Conservation (phyloP, 768 basidiomycete species). For the Termitomyces sp. region DNA sequence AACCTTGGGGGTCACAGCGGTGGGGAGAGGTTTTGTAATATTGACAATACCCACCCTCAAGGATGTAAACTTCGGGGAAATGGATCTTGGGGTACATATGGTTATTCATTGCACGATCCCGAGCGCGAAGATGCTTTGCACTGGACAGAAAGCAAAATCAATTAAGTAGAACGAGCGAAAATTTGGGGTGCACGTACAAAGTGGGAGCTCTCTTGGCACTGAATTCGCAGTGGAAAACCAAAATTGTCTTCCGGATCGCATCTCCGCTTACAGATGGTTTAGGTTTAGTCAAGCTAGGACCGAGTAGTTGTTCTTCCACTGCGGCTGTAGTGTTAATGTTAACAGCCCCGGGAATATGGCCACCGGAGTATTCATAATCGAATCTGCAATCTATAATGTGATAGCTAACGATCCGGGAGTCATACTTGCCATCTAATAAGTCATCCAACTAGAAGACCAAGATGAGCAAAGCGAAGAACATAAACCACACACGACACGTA, state of each 20-base stretch:
- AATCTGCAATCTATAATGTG: slow-evolving; percentile 95
- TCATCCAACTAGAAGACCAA: slow-evolving; percentile 57
- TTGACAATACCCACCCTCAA: slow-evolving; percentile 93
- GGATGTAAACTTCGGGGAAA: slow-evolving; percentile 95
- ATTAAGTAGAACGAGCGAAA: neutral
- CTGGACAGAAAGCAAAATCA: slow-evolving; percentile 33
- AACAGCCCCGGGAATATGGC: slow-evolving; percentile 88
- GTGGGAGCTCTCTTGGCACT: slow-evolving; percentile 94
- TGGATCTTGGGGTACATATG: slow-evolving; percentile 88
- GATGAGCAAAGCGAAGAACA: slow-evolving; percentile 11
- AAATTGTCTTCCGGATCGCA: slow-evolving; percentile 66
- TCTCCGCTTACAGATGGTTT: slow-evolving; percentile 75
- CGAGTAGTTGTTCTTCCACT: slow-evolving; percentile 80
- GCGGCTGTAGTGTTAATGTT: slow-evolving; percentile 82
- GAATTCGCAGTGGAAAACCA: slow-evolving; percentile 99
- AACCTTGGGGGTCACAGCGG: slow-evolving; percentile 78
- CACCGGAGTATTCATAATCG: slow-evolving; percentile 93
- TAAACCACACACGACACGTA: slow-evolving; percentile 34
- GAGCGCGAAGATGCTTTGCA: slow-evolving; percentile 89
- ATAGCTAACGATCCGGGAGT: slow-evolving; percentile 60
- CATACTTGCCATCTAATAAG: slow-evolving; percentile 73
- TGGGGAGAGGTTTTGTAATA: slow-evolving; percentile 70
- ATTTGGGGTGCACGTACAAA: slow-evolving; percentile 57
- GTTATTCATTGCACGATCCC: slow-evolving; percentile 86
- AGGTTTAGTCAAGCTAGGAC: slow-evolving; percentile 50